A percentile compares a stretch with the other conserved stretches of the same genome.
These are phyloP conservation scores for Sordariomycetes sp. DNA, from an alignment of 2,329 filamentous ascomycete species.

Conservation along the genomic window DNA sequence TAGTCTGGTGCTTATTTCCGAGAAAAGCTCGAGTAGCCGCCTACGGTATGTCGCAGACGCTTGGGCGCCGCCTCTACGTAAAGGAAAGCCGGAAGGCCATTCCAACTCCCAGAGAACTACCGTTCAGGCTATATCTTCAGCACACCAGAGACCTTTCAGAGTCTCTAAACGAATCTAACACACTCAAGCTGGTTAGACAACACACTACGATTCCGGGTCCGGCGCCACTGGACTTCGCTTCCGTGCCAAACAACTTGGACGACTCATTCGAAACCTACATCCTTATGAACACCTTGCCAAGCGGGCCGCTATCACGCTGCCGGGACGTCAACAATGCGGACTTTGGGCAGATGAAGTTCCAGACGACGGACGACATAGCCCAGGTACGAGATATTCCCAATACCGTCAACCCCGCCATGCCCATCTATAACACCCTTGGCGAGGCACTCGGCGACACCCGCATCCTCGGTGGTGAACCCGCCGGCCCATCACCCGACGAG, in stretches of 20 bases:
- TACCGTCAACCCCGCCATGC: constrained; percentile 2
- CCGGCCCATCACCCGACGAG: constrained; percentile 17
- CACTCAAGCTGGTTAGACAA: background rate
- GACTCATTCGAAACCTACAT: background rate
- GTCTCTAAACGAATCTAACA: background rate
- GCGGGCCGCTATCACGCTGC: constrained; percentile 4
- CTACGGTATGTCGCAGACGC: too few relatives aligned
- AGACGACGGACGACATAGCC: constrained; percentile 12
- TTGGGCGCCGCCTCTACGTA: too few relatives aligned
- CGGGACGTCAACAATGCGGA: constrained; percentile 12
- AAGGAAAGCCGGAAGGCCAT: too few relatives aligned
- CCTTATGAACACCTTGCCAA: background rate
- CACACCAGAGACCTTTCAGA: background rate
- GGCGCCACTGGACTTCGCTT: background rate
- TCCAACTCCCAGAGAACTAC: background rate
- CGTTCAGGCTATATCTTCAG: background rate
- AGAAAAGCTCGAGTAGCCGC: constrained; percentile 8
- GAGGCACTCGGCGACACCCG: constrained; percentile 13
- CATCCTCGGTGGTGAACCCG: constrained; percentile 9
- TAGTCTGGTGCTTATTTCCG: too few relatives aligned
- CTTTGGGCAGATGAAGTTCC: constrained; percentile 8
- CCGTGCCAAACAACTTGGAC: background rate
- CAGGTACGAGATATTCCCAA: constrained; percentile 15
- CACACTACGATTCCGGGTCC: background rate
- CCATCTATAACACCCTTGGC: constrained; percentile 17